Conservation (phyloP, 768 basidiomycete genomes). For the Suillus subaureus region DNA sequence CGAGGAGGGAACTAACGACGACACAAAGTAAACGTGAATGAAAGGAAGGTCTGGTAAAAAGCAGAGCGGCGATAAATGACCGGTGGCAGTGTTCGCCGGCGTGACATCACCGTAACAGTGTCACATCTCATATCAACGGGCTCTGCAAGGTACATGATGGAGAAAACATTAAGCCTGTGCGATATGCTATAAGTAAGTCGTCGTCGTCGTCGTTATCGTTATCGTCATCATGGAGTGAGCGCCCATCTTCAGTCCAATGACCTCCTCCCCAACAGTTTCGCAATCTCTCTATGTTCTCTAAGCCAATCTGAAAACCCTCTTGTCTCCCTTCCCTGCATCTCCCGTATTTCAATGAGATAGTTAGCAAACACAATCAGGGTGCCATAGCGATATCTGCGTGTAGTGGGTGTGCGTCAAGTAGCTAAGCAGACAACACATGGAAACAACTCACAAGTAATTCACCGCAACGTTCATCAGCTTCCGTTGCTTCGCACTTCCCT, state of each 20-base stretch:
- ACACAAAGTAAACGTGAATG: conserved; percentile 8
- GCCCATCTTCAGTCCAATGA: conserved; percentile 58
- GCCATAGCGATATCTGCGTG: conserved; percentile 78
- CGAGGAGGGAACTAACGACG: conserved; percentile 2
- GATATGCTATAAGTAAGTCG: neutral
- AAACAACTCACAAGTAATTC: conserved; percentile 75
- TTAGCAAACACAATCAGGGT: conserved; percentile 93
- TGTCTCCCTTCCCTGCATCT: conserved; percentile 40
- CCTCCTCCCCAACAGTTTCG: conserved; percentile 64
- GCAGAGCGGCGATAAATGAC: conserved; percentile 7
- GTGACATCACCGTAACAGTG: conserved; percentile 24
- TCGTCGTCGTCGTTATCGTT: too few species aligned
- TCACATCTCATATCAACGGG: conserved; percentile 1
- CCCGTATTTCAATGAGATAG: conserved; percentile 77
- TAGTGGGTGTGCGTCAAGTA: neutral
- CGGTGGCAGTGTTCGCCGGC: conserved; percentile 24
- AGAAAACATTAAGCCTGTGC: neutral
- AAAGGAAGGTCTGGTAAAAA: conserved; percentile 15
- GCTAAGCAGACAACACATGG: neutral
- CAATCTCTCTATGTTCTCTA: conserved; percentile 81
- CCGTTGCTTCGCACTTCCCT: conserved; percentile 73
- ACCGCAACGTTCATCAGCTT: conserved; percentile 76
- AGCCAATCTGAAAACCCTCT: conserved; percentile 83
- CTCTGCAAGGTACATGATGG: neutral
- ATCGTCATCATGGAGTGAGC: neutral